Evolutionary conservation across 2,329 filamentous ascomycete species (phyloP).

Genomic region (Xylaria arbuscula): DNA sequence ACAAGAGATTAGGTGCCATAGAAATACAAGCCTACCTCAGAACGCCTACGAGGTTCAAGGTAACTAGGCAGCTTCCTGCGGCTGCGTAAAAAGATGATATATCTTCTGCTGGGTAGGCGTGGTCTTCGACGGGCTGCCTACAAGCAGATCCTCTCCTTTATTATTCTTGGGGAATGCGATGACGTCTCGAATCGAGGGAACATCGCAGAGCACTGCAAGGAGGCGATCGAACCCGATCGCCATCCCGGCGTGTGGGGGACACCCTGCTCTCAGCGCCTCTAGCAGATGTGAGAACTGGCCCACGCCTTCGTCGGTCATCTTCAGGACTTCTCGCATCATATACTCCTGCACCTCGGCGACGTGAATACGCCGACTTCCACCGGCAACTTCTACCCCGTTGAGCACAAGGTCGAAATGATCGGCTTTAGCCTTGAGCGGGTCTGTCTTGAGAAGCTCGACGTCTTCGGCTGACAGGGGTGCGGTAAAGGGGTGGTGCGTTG

Average conservation of each 20-base stretch:
- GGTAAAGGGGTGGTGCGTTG: slow-evolving; percentile 97
- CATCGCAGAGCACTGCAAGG: slow-evolving; percentile 80
- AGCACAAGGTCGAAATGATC: slow-evolving; percentile 97
- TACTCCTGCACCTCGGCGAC: slow-evolving; percentile 83
- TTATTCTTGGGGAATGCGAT: slow-evolving; percentile 97
- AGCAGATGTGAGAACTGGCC: slow-evolving; percentile 87
- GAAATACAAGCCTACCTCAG: not conserved
- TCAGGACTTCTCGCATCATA: slow-evolving; percentile 83
- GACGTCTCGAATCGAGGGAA: slow-evolving; percentile 85
- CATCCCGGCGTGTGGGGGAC: slow-evolving; percentile 93
- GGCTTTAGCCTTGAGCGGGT: slow-evolving; percentile 78
- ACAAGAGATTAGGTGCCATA: slow-evolving; percentile 11
- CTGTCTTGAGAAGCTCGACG: slow-evolving; percentile 76
- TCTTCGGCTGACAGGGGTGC: slow-evolving; percentile 79
- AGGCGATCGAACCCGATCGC: slow-evolving; percentile 92
- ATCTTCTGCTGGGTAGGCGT: slow-evolving; percentile 42
- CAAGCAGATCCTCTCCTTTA: slow-evolving; percentile 86
- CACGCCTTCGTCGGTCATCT: slow-evolving; percentile 79
- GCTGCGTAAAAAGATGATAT: slow-evolving; percentile 41
- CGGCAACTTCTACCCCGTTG: slow-evolving; percentile 94
- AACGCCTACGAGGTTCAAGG: not conserved
- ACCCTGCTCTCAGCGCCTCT: slow-evolving; percentile 83
- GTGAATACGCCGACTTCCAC: slow-evolving; percentile 93
- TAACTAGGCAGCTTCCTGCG: not conserved
- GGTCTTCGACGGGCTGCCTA: slow-evolving; percentile 71